Evolutionary conservation across 2,329 filamentous ascomycete genomes (phyloP), one percentile per base, ranked within the genome.

Genomic region (Alternaria ventricosa): DNA sequence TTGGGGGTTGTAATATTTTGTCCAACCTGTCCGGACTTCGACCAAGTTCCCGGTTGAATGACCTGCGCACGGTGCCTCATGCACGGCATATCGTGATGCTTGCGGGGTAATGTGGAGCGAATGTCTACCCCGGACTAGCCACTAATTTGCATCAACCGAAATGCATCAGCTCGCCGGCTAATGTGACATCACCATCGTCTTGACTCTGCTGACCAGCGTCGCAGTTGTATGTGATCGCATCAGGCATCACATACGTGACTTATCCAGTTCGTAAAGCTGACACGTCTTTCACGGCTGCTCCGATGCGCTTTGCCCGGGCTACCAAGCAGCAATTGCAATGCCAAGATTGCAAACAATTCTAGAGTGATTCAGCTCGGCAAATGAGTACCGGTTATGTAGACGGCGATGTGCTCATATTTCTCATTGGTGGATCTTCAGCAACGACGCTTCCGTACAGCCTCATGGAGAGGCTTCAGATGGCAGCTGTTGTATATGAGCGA

Each of bases 91-190:
- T 20, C 15, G 57, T 13, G 22, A 46, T 25, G 33, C 46, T 20
- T 53, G 55, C 22, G 41, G 47, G 55, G 60, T 46, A 54, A 30
- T 59, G 60, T 54, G 61, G 61, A 60, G 61, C 33, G 25, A 60
- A 59, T 44, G 9, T 54, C 46, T 54, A 47, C 55, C 47, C 60
- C 55, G 41, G 47, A 62, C 41, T 25, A 61, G 44, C 56, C 49
- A 62, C 30, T 49, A 61, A 50, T 61, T 36, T 36, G 18, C 53
- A 55, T 28, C 41, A 51, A 51, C 25, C 43, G 23, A 25, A 7
- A 6, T 36, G 25, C 15, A 23, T 51, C 33, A 51, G 11, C 4
- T 46, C 10, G 33, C 27, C 54, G 59, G 59, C 36, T 61, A 44
- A 36, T 30, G 3, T 45, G 45, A 30, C 45, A n/a, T 49, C 22